These are phyloP conservation scores for Tylopilus felleus DNA, from an alignment of 768 basidiomycete genomes.

Conservation along the genomic window DNA sequence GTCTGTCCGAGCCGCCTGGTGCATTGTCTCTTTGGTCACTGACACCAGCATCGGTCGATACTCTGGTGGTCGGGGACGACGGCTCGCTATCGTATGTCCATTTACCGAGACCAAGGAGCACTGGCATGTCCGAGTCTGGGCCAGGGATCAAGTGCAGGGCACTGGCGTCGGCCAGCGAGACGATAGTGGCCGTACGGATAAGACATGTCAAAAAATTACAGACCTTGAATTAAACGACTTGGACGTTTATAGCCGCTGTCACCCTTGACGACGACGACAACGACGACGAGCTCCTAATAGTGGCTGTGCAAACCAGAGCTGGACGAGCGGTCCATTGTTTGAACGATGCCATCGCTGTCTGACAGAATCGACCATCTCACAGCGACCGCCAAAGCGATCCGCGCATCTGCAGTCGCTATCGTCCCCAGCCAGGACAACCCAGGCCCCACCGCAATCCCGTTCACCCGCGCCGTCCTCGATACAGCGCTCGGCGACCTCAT, in stretches of 20 bases:
- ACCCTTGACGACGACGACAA: background rate
- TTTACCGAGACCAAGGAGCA: slow-evolving; percentile 20
- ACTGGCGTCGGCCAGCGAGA: background rate
- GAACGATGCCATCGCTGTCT: slow-evolving; percentile 40
- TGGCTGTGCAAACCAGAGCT: background rate
- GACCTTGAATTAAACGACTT: slow-evolving; percentile 17
- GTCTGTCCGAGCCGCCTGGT: slow-evolving; percentile 4
- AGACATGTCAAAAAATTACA: slow-evolving; percentile 13
- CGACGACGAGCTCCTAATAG: background rate
- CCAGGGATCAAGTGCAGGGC: background rate
- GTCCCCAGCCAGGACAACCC: slow-evolving; percentile 22
- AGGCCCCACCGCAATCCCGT: slow-evolving; percentile 32
- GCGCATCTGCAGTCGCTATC: slow-evolving; percentile 38
- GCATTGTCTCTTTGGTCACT: slow-evolving; percentile 6
- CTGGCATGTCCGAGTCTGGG: slow-evolving; percentile 19
- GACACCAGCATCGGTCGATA: slow-evolving; percentile 7
- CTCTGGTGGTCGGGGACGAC: slow-evolving; percentile 9
- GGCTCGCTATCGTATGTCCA: slow-evolving; percentile 24
- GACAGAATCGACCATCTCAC: slow-evolving; percentile 69
- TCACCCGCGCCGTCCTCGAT: slow-evolving; percentile 62
- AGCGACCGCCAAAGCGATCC: slow-evolving; percentile 50
- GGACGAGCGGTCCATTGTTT: too few species aligned
- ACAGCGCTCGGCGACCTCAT: slow-evolving; percentile 70
- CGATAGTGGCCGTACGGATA: background rate
- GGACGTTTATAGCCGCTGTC: slow-evolving; percentile 7